Evolutionary conservation across 2,329 filamentous ascomycete genomes (phyloP).

Genomic region (Monosporascus sp.): DNA sequence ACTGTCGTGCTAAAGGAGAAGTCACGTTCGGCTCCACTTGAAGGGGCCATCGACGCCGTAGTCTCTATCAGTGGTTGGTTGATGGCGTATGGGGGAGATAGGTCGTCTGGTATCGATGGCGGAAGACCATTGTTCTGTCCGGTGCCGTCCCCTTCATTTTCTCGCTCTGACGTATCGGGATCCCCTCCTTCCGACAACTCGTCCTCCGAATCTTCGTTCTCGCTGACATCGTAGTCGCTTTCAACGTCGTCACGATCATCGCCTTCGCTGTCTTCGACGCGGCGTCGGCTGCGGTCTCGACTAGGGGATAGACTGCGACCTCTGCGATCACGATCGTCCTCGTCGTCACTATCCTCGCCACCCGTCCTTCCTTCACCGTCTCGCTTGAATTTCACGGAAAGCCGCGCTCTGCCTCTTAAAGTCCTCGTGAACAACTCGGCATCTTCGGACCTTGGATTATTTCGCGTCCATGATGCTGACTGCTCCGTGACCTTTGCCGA

Average conservation of each 20-base stretch:
- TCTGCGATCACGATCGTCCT: neutral
- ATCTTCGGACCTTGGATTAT: conserved; percentile 2
- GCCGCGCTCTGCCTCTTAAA: conserved; percentile 1
- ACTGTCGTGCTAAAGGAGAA: neutral
- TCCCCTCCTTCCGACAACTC: neutral
- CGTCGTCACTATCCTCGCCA: neutral
- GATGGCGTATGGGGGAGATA: neutral
- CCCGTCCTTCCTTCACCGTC: neutral
- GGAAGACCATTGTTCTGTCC: neutral
- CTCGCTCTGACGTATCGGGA: neutral
- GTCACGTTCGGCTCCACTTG: neutral
- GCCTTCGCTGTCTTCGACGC: conserved; percentile 3
- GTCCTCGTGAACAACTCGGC: conserved; percentile 1
- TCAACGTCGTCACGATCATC: conserved; percentile 2
- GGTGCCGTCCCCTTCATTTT: neutral
- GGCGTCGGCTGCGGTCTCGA: neutral
- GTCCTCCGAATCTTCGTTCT: neutral
- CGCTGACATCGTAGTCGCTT: neutral
- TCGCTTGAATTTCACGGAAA: neutral
- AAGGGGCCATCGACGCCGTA: neutral
- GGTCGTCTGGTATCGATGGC: neutral
- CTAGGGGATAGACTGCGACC: neutral
- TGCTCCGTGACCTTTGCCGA: conserved; percentile 7
- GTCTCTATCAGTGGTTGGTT: neutral
- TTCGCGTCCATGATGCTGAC: conserved; percentile 9